These are phyloP conservation scores for Podila epicladia DNA, from an alignment of 192 early-diverging fungal species.

Conservation along the genomic window DNA sequence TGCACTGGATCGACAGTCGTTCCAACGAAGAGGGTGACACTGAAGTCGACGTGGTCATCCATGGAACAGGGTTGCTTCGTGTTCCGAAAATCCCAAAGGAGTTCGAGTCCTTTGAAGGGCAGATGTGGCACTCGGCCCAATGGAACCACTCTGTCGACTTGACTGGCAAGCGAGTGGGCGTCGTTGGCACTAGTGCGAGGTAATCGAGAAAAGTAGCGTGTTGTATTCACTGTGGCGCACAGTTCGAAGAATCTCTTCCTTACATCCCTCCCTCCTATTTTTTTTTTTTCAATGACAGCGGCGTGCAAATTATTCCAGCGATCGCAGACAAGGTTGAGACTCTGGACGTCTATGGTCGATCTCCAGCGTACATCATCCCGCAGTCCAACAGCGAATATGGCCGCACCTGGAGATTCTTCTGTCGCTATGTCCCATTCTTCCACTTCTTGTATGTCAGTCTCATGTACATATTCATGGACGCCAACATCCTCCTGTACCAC, in stretches of 20 bases:
- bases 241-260: neutral
- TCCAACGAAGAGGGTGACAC: constrained; percentile 15
- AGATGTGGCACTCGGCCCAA: constrained; percentile 52
- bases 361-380: constrained; percentile 54
- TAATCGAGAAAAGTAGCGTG: neutral
- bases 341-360: constrained; percentile 54
- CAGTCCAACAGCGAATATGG: constrained; percentile 31
- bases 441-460: constrained; percentile 34
- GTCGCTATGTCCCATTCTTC: constrained; percentile 45
- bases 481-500: constrained; percentile 28
- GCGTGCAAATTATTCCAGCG: constrained; percentile 50
- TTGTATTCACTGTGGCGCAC: neutral
- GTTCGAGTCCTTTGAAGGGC: constrained; percentile 53
- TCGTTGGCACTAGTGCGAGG: constrained; percentile 58
- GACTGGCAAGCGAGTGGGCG: constrained; percentile 54
- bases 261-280: neutral
- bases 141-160: constrained; percentile 55
- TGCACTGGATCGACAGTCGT: constrained; percentile 19
- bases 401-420: constrained; percentile 26
- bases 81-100: constrained; percentile 51
- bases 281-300: constrained; percentile 7
- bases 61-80: constrained; percentile 45
- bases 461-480: constrained; percentile 34
- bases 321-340: constrained; percentile 47
- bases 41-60: constrained; percentile 49